Percentiles rank a stretch among this genome's conserved stretches.
Evolutionary conservation across 331 rosid species (phyloP).

Genomic region (Spiraea crenata): DNA sequence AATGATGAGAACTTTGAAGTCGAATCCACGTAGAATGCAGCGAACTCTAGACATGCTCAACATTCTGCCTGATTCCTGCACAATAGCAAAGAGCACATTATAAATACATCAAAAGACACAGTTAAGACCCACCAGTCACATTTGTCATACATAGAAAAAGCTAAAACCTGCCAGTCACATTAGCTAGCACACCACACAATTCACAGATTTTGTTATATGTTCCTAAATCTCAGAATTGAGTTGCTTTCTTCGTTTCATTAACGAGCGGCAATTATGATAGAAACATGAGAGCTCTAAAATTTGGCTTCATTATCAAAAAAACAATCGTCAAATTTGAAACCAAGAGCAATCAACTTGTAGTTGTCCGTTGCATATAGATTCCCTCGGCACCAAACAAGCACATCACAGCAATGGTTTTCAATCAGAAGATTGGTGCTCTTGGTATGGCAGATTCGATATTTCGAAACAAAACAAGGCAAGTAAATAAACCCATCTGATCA

Average conservation of each 20-base stretch:
- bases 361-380: neutral
- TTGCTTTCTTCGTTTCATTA: neutral
- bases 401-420: neutral
- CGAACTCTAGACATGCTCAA: conserved; percentile 84
- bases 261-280: neutral
- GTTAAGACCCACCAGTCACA: conserved; percentile 14
- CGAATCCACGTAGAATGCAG: conserved; percentile 85
- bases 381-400: neutral
- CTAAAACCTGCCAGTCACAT: conserved; percentile 13
- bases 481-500: neutral
- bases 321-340: neutral
- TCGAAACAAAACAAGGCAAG: neutral
- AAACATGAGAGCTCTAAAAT: neutral
- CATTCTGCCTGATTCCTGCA: conserved; percentile 78
- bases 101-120: neutral
- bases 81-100: neutral
- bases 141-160: neutral
- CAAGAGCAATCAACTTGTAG: neutral
- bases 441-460: neutral
- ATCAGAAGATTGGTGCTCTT: neutral
- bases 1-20: conserved; percentile 70
- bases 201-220: neutral
- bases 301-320: neutral
- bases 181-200: neutral
- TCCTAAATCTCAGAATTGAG: neutral